Conservation (phyloP, 176 grass and related monocot species). For the Oryza brachyantha region DNA sequence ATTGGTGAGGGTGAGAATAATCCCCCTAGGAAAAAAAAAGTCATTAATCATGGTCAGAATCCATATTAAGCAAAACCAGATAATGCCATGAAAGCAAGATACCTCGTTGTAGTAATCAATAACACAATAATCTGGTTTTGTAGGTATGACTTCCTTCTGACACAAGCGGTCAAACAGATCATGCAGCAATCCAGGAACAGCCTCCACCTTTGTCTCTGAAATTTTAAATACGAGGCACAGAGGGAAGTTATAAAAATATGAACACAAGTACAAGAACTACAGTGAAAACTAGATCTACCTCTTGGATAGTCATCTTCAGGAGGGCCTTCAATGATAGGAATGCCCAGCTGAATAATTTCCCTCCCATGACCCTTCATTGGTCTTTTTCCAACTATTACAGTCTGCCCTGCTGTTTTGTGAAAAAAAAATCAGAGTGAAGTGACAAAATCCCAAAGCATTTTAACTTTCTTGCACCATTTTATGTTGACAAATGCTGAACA, state of each 20-base stretch:
- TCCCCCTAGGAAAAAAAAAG: conserved; percentile 52
- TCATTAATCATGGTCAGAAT: not conserved
- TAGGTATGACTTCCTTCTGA: conserved; percentile 55
- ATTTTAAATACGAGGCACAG: conserved; percentile 12
- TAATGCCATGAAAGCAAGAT: conserved; percentile 12
- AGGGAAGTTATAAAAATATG: conserved; percentile 13
- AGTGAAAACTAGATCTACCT: conserved; percentile 36
- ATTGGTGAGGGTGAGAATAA: conserved; percentile 65
- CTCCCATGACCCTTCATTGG: conserved; percentile 90
- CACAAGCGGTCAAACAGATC: conserved; percentile 70
- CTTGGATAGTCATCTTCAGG: conserved; percentile 62
- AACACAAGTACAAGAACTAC: not conserved
- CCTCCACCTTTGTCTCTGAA: conserved; percentile 73
- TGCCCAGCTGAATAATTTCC: conserved; percentile 86
- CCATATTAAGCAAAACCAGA: not conserved
- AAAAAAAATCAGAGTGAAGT: conserved; percentile 25
- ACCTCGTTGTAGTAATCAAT: conserved; percentile 90
- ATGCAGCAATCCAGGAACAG: conserved; percentile 63
- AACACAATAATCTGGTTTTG: conserved; percentile 91
- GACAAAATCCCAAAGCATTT: conserved; percentile 6
- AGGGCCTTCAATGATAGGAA: conserved; percentile 61
- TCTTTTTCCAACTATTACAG: conserved; percentile 69
- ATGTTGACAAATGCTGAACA: not conserved
- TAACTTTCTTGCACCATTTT: not conserved
- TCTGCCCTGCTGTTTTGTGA: conserved; percentile 62